Evolutionary conservation across 257 asterid genomes (phyloP).

Genomic region (Avicennia marina): DNA sequence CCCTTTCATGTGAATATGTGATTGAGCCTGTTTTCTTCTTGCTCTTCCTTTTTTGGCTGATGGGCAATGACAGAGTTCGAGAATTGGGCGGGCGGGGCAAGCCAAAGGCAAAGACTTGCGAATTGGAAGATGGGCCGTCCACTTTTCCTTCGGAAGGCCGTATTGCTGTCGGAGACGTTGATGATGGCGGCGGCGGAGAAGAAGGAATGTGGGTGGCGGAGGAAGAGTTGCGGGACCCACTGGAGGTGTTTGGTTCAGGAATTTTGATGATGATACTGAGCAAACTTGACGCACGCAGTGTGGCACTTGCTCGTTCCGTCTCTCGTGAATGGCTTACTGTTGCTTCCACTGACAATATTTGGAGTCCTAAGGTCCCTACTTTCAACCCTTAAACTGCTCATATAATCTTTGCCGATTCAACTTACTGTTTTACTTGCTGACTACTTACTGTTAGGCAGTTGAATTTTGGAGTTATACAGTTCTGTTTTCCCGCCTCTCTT

Average conservation of each 20-base stretch:
- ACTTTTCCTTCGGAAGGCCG: neutral
- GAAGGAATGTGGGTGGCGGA: neutral
- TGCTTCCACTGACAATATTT: constrained; percentile 58
- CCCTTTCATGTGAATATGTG: too few species aligned
- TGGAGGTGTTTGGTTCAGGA: constrained; percentile 50
- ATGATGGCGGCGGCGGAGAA: neutral
- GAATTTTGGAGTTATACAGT: too few species aligned
- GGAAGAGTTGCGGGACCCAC: constrained; percentile 43
- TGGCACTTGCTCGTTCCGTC: constrained; percentile 55
- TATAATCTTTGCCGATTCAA: neutral
- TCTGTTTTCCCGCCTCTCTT: too few species aligned
- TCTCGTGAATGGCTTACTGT: constrained; percentile 55
- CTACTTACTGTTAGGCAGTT: neutral
- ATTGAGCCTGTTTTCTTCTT: too few species aligned
- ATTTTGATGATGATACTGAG: constrained; percentile 50
- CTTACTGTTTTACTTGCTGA: too few species aligned
- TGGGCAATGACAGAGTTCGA: neutral
- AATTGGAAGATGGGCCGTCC: neutral
- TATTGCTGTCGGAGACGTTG: neutral
- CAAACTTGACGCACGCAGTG: constrained; percentile 68
- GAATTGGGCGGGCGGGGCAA: neutral
- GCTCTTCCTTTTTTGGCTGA: too few species aligned
- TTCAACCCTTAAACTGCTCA: neutral
- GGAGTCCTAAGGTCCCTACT: constrained; percentile 62
- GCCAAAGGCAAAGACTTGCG: neutral